Percentiles rank a stretch among this genome's conserved stretches.
phyloP scores from a whole-genome alignment of 2,329 filamentous ascomycete species.

The Penicillium oxalicum region DNA sequence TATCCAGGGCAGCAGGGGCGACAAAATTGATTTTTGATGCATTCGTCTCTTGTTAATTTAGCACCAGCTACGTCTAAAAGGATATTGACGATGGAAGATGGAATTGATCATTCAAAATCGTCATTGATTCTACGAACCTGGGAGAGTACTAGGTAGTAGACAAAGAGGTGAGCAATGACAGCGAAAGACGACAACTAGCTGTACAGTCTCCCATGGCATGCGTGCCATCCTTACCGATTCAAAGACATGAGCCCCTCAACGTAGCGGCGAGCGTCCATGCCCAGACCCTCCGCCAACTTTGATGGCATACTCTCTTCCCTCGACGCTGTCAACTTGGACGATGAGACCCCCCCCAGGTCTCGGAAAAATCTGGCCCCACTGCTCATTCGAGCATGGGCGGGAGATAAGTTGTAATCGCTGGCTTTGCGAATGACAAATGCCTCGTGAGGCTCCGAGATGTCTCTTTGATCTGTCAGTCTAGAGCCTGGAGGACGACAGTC shows the following conservation, averaged over 20 bases:
- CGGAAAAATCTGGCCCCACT: slow-evolving; percentile 35
- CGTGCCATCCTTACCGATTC: slow-evolving; percentile 30
- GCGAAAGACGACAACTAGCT: too few species aligned
- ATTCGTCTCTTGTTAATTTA: too few species aligned
- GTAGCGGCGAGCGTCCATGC: slow-evolving; percentile 43
- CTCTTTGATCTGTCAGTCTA: neutral
- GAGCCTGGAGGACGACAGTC: neutral
- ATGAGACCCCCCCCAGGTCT: slow-evolving; percentile 34
- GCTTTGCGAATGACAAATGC: slow-evolving; percentile 44
- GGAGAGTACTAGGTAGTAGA: too few species aligned
- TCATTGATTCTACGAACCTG: too few species aligned
- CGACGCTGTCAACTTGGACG: slow-evolving; percentile 19
- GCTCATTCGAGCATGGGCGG: slow-evolving; percentile 28
- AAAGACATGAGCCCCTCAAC: slow-evolving; percentile 42
- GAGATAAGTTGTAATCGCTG: slow-evolving; percentile 34
- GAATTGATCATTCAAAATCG: too few species aligned
- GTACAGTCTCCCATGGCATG: too few species aligned
- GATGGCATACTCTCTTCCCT: slow-evolving; percentile 29
- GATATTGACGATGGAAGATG: too few species aligned
- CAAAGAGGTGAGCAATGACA: too few species aligned
- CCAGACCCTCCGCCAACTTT: slow-evolving; percentile 41
- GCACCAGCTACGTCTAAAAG: too few species aligned
- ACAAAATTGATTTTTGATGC: too few species aligned
- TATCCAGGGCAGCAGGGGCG: too few species aligned
- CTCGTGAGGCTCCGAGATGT: slow-evolving; percentile 26